Base-by-base conservation (phyloP, 192 early-diverging fungal species). In the Podila epicladia region DNA sequence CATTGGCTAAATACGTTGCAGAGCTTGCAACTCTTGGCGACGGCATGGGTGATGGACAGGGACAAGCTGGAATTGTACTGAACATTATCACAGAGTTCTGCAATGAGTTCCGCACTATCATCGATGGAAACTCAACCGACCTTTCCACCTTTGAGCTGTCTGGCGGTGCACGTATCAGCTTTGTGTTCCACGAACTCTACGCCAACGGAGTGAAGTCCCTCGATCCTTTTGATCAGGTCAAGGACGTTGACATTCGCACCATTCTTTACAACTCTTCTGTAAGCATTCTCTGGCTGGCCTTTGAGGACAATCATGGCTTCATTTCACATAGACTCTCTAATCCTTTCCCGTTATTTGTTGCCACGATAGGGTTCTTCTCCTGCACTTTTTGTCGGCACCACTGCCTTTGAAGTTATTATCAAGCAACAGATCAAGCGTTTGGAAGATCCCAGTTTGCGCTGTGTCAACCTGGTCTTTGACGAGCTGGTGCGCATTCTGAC, bases 61-160 rank as follows among this genome's bases (percentile, higher is more conserved):
- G 85, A 33, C 89, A 94, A 74, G 94, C 95, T 73, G 98, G 94
- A 78, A 82, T 97, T 61, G 94, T 98, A 45, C 89, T 99, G 12
- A 97, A 94, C 82, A 97, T 98, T 63, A 99, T 99, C 61, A 98
- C 98, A 24, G 98, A 99, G 84, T 99, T 99, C 75, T 96, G 94
- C 74, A 96, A 89, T 69, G 97, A 99, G 82, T 99, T 99, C 87
- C 92, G 96, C 65, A 94, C 95, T 9, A 90, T 98, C 33, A 93
- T 99, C 50, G 97, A 97, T 71, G 98, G 98, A 83, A 97, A 95
- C 66, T 95, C 97, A 3, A 92, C 94, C 35, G 97, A 99, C 58
- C 88, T 99, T 51, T 95, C 97, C 9, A 92, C 92, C 35, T 94
- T 94, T 77, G 98, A 99, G 84, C 87, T 99, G 9, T 93, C 93